phyloP scores from a whole-genome alignment of 2,329 filamentous ascomycete species.

The Aspergillus bombycis region DNA sequence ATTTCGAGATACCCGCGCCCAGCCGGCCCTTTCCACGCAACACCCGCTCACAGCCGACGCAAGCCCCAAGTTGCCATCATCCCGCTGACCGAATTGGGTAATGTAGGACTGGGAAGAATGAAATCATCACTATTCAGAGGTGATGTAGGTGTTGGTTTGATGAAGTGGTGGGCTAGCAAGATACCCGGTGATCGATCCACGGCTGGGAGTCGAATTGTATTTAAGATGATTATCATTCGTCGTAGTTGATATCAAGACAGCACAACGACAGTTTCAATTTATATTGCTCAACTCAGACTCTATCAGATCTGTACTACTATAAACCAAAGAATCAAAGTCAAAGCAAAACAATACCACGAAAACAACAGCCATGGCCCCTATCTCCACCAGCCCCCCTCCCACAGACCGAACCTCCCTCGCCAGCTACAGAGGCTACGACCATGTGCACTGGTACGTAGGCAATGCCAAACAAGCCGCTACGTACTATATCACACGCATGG shows the following conservation, averaged over 20 bases:
- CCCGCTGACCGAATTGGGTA: neutral
- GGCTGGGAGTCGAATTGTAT: neutral
- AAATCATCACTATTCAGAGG: constrained; percentile 1
- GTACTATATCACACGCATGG: constrained; percentile 86
- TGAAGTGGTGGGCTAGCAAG: neutral
- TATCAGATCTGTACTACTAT: neutral
- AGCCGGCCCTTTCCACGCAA: constrained; percentile 11
- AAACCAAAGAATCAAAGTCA: neutral
- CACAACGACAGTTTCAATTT: neutral
- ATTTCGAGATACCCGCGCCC: constrained; percentile 22
- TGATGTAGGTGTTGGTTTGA: neutral
- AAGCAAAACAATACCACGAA: neutral
- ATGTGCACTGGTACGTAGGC: constrained; percentile 94
- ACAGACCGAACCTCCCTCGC: constrained; percentile 29
- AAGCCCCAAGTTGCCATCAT: constrained; percentile 2
- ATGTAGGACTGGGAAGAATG: neutral
- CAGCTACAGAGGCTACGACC: constrained; percentile 78
- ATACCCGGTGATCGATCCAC: constrained; percentile 2
- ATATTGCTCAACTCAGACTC: neutral
- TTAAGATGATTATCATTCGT: constrained; percentile 1
- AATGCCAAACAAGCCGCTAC: constrained; percentile 94
- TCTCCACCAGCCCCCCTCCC: constrained; percentile 31
- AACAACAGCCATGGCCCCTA: constrained; percentile 32
- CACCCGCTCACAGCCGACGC: constrained; percentile 22
- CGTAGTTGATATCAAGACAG: neutral